A percentile compares a stretch with the other conserved stretches of the same genome.
Conservation (phyloP, 192 early-diverging fungal species). For the Haplosporangium gracile region DNA sequence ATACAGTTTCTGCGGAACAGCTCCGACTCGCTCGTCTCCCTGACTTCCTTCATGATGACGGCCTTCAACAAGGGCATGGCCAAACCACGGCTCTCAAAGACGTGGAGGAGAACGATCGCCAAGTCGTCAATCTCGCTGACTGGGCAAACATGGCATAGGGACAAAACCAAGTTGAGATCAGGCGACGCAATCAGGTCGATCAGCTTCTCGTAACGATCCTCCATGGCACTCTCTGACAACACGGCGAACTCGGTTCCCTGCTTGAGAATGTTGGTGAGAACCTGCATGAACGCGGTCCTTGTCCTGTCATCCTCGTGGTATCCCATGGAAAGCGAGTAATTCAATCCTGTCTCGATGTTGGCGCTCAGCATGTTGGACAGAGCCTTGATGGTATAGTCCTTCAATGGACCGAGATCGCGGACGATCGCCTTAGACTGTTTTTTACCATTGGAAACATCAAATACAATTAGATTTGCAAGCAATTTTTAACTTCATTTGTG, state of each 20-base stretch:
- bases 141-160: constrained; percentile 86
- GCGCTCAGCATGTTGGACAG: constrained; percentile 91
- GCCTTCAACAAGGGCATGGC: constrained; percentile 82
- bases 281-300: constrained; percentile 91
- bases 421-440: constrained; percentile 69
- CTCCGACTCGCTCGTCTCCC: constrained; percentile 85
- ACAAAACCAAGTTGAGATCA: constrained; percentile 83
- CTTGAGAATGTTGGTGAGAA: constrained; percentile 92
- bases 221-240: constrained; percentile 80
- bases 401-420: constrained; percentile 75
- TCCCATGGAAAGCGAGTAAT: constrained; percentile 89
- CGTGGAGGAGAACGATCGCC: constrained; percentile 77
- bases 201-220: constrained; percentile 83
- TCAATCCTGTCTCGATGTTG: constrained; percentile 93
- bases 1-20: constrained; percentile 95
- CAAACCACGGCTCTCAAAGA: constrained; percentile 84
- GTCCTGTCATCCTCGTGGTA: constrained; percentile 94
- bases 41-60: constrained; percentile 88
- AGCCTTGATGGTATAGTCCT: constrained; percentile 90
- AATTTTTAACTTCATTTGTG: background rate
- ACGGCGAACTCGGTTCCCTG: constrained; percentile 89
- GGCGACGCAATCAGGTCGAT: constrained; percentile 78
- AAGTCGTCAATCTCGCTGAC: constrained; percentile 93
- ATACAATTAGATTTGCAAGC: background rate
- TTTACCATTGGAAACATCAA: background rate